Evolutionary conservation across 1,284 basidiomycete species (phyloP).

Genomic region (Grifola frondosa): DNA sequence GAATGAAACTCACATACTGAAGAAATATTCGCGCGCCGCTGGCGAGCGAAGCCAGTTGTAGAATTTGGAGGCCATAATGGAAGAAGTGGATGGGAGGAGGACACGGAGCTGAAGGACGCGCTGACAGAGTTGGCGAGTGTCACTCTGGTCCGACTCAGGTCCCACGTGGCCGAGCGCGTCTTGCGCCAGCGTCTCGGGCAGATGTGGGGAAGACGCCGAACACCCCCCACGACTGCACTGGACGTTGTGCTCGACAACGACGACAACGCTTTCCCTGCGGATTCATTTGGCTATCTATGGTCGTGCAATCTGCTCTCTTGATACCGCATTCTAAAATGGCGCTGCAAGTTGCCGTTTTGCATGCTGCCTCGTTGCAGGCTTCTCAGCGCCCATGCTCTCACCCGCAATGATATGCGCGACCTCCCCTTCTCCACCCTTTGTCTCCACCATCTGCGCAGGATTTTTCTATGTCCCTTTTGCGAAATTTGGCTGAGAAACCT

Average conservation of each 20-base stretch:
- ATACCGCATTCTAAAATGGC: neutral
- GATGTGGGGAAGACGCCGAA: no score
- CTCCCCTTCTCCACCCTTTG: slow-evolving; percentile 3
- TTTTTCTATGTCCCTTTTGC: slow-evolving; percentile 8
- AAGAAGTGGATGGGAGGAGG: slow-evolving; percentile 13
- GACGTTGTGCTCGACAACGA: no score
- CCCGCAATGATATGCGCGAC: slow-evolving; percentile 7
- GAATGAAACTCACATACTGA: slow-evolving; percentile 61
- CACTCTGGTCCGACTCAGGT: no score
- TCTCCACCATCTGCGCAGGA: neutral
- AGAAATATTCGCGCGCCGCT: slow-evolving; percentile 88
- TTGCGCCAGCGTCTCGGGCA: neutral
- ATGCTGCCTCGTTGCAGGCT: slow-evolving; percentile 21
- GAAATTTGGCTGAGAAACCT: neutral
- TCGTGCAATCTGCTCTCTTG: neutral
- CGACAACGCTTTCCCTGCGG: no score
- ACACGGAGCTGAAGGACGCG: slow-evolving; percentile 14
- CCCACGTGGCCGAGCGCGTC: slow-evolving; percentile 3
- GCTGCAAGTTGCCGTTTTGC: neutral
- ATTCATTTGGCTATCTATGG: no score
- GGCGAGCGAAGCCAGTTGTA: slow-evolving; percentile 86
- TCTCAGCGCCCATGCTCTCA: slow-evolving; percentile 13
- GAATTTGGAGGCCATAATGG: slow-evolving; percentile 76
- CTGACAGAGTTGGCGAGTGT: slow-evolving; percentile 2
- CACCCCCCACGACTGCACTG: no score